Base-by-base conservation (phyloP, 352 stramenopile species). In the Phytopythium boreale region DNA sequence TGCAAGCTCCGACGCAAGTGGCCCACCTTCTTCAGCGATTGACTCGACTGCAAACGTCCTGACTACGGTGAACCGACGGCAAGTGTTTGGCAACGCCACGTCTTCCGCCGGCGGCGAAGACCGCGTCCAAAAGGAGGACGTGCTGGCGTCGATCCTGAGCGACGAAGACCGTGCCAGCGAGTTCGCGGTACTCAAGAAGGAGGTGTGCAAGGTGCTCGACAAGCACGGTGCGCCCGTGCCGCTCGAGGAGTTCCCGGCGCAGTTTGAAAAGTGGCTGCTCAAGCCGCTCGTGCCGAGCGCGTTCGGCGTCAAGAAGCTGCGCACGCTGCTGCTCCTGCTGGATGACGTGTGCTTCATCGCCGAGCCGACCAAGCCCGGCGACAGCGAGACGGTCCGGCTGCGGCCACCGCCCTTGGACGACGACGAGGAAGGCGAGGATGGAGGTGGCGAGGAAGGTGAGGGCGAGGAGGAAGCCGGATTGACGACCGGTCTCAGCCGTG, bases 261-360 rank as follows among this genome's bases (percentile, higher is more conserved):
- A 64, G 20, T 93, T 82, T 57, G 79, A 90, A 60, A 70, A 77
- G 50, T 71, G 84, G 44, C 91, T 92, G 76, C 80, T 90, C 57
- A 92, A 92, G 47, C 50, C 81, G 11, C 67, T 95, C 29, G 75
- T 79, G 17, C 79, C 82, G 1, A 67, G 37, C 20, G 67, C 59
- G 24, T 92, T 81, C 56, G 81, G 83, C 0, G 76, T 95, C 62
- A 93, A 95, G 76, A 93, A 95, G 69, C 70, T 95, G 68, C 75
- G 80, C 17, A 90, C 76, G 7, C 57, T 91, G 29, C 64, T 90
- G 2, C 62, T 72, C 44, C 47, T 91, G 39, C 71, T 93, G 70
- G 69, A 84, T 53, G 77, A 89, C 49, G 70, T 84, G 20, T 78
- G 86, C 50, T 56, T 68, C 26, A 63, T 93, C 9, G 77, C 86